Conservation (phyloP, 2,329 filamentous ascomycete genomes). For the Aquanectria penicillioides region DNA sequence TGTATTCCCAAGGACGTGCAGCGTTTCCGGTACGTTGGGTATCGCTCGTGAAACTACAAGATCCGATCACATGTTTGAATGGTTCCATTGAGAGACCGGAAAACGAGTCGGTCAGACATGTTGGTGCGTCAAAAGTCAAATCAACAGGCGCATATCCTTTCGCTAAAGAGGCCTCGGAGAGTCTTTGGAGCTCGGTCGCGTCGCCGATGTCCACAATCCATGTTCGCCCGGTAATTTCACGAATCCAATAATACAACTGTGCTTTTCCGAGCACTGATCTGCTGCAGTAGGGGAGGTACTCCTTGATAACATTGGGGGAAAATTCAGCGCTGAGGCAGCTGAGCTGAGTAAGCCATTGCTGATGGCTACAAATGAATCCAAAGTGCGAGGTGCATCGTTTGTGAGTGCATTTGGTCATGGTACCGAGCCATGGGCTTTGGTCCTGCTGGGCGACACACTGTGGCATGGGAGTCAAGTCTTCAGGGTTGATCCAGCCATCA, state of each 20-base stretch:
- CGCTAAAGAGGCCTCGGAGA: background rate
- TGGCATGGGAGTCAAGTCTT: conserved; percentile 27
- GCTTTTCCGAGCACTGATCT: conserved; percentile 28
- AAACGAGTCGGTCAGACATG: conserved; percentile 12
- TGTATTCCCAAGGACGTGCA: conserved; percentile 30
- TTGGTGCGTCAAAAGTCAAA: conserved; percentile 2
- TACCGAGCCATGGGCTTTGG: conserved; percentile 13
- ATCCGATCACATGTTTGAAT: conserved; percentile 13
- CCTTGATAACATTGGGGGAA: background rate
- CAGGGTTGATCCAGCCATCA: conserved; percentile 27
- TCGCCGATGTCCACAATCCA: conserved; percentile 29
- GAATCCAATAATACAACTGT: conserved; percentile 24
- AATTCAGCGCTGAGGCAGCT: conserved; percentile 27
- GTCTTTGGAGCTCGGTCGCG: background rate
- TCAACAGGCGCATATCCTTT: conserved; percentile 11
- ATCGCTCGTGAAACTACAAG: conserved; percentile 22
- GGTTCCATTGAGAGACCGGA: background rate
- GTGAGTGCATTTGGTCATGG: conserved; percentile 27
- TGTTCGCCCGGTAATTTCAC: background rate
- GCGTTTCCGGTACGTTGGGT: conserved; percentile 16
- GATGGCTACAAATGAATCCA: conserved; percentile 24
- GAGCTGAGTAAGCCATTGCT: conserved; percentile 29
- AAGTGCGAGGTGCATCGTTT: conserved; percentile 27
- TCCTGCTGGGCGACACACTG: conserved; percentile 31
- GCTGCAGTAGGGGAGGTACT: conserved; percentile 22